These are phyloP conservation scores for Pseudonitzschia delicatissima DNA, from an alignment of 108 stramenopile species.

Conservation along the genomic window DNA sequence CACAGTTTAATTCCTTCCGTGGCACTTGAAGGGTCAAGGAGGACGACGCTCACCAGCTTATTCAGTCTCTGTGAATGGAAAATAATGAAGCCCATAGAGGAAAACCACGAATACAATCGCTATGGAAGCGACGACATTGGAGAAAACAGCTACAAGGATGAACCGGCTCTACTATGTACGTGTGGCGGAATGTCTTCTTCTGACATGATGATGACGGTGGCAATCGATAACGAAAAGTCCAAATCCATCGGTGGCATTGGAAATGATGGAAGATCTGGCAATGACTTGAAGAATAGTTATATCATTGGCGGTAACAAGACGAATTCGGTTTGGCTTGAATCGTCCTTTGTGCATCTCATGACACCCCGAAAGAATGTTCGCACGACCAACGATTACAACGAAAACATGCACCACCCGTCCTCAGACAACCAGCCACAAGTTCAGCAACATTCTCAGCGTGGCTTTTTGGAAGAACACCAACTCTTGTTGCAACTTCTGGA, in stretches of 20 bases:
- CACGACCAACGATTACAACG: not conserved
- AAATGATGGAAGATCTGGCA: not conserved
- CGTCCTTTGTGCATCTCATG: conserved; percentile 40
- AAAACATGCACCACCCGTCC: not conserved
- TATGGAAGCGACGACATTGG: not conserved
- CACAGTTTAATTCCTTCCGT: not conserved
- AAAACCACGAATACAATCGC: not conserved
- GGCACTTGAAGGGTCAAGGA: not conserved
- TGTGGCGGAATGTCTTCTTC: not conserved
- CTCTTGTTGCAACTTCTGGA: conserved; percentile 21
- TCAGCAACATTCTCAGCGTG: conserved; percentile 12
- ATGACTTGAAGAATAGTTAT: not conserved
- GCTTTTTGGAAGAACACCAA: conserved; percentile 25
- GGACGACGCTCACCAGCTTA: not conserved
- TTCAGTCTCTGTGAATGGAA: not conserved
- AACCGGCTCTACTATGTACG: not conserved
- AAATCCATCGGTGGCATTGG: not conserved
- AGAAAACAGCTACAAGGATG: not conserved
- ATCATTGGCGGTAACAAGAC: not conserved
- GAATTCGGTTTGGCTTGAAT: conserved; percentile 28
- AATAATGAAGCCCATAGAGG: not conserved
- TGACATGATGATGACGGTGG: not conserved
- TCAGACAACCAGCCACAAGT: conserved; percentile 13
- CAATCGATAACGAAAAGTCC: not conserved
- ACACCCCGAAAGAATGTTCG: conserved; percentile 9